phyloP scores from a whole-genome alignment of 345 rosid genomes.

The Camelina hispida region DNA sequence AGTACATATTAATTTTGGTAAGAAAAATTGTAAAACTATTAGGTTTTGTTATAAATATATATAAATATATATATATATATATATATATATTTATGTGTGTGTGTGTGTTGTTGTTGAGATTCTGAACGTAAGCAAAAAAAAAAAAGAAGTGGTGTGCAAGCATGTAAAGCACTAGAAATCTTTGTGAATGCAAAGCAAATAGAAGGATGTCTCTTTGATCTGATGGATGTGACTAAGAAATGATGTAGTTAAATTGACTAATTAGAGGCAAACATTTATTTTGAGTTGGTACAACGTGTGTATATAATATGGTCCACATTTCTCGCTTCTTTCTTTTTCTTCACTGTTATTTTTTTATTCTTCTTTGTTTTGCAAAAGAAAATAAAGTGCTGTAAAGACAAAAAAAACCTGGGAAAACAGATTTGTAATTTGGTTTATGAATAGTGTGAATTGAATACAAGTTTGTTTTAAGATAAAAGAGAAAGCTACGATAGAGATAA shows the following conservation, averaged over 20 bases:
- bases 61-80: neutral
- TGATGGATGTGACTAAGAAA: slow-evolving; percentile 42
- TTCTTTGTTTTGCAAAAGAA: too few relatives aligned
- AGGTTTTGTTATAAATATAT: neutral
- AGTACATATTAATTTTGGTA: neutral
- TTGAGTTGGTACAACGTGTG: slow-evolving; percentile 42
- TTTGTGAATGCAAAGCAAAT: slow-evolving; percentile 26
- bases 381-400: slow-evolving; percentile 9
- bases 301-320: slow-evolving; percentile 41
- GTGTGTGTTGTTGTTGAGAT: slow-evolving; percentile 22
- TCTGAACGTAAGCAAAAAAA: slow-evolving; percentile 7
- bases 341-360: neutral
- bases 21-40: neutral
- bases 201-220: slow-evolving; percentile 28
- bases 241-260: slow-evolving; percentile 32
- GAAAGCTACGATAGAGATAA: neutral
- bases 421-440: neutral
- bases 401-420: neutral
- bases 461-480: too few relatives aligned
- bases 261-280: slow-evolving; percentile 34
- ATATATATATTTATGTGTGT: neutral
- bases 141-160: slow-evolving; percentile 31
- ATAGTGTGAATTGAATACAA: too few relatives aligned
- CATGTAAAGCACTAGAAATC: slow-evolving; percentile 30
- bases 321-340: neutral